Conservation (phyloP, 2,329 filamentous ascomycete species). For the Aureobasidium sp. region DNA sequence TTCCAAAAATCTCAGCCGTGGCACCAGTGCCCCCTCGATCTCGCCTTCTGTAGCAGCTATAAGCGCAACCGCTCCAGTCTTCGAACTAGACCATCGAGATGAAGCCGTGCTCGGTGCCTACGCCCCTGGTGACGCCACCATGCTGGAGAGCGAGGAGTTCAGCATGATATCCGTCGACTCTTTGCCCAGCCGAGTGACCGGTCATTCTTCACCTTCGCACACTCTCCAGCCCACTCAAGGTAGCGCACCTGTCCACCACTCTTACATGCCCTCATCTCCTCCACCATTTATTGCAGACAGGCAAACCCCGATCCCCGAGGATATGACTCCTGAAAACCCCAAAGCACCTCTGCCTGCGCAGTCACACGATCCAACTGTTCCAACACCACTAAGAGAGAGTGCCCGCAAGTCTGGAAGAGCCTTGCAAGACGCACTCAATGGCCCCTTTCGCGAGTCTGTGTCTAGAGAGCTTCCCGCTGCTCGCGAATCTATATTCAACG, state of each 20-base stretch:
- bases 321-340: constrained; percentile 9
- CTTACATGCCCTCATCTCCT: constrained; percentile 29
- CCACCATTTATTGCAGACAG: constrained; percentile 19
- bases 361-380: not conserved
- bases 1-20: not conserved
- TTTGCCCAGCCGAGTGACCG: constrained; percentile 29
- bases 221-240: not conserved
- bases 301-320: constrained; percentile 14
- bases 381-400: constrained; percentile 17
- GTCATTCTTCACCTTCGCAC: not conserved
- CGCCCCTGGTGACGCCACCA: constrained; percentile 36
- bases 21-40: not conserved
- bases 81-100: constrained; percentile 15
- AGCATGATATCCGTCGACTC: constrained; percentile 46
- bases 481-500: constrained; percentile 27
- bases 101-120: constrained; percentile 13
- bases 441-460: constrained; percentile 10
- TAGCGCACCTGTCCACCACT: constrained; percentile 17
- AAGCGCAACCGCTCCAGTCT: not conserved
- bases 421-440: constrained; percentile 18
- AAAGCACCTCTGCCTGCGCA: not conserved
- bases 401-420: constrained; percentile 18
- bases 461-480: constrained; percentile 2
- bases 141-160: constrained; percentile 44
- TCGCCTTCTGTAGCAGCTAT: not conserved